phyloP scores from a whole-genome alignment of 1,139 yeast genomes.

The Yamadazyma sp. region DNA sequence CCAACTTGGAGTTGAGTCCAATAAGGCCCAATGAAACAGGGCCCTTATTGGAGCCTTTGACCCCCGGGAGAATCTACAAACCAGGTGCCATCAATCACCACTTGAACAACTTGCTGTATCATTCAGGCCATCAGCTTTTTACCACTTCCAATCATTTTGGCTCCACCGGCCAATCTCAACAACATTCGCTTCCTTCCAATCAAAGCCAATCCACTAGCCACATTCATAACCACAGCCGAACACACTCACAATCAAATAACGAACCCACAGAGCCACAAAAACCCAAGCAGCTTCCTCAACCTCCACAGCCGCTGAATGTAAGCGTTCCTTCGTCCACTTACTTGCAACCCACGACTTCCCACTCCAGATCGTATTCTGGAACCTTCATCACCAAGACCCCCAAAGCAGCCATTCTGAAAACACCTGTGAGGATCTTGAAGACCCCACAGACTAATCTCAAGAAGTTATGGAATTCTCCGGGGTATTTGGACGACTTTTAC shows the following conservation, averaged over 20 bases:
- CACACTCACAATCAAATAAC: not conserved
- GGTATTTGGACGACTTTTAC: slow-evolving; percentile 65
- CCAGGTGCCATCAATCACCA: slow-evolving; percentile 18
- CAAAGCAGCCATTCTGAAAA: slow-evolving; percentile 23
- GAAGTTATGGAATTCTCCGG: slow-evolving; percentile 63
- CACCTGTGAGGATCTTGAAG: slow-evolving; percentile 41
- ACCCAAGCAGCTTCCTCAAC: not conserved
- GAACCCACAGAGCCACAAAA: not conserved
- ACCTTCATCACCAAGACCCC: slow-evolving; percentile 17
- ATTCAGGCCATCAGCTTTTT: not conserved
- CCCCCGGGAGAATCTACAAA: slow-evolving; percentile 39
- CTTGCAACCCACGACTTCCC: slow-evolving; percentile 6
- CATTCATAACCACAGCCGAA: not conserved
- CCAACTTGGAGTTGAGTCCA: slow-evolving; percentile 65
- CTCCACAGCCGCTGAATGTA: not conserved
- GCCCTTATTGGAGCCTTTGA: slow-evolving; percentile 59
- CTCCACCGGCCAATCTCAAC: not conserved
- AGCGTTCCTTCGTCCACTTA: slow-evolving; percentile 1
- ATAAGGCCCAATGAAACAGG: slow-evolving; percentile 58
- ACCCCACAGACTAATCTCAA: slow-evolving; percentile 48
- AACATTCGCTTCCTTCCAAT: not conserved
- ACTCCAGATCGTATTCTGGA: slow-evolving; percentile 8
- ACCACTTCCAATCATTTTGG: not conserved
- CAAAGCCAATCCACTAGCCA: slow-evolving; percentile 1
- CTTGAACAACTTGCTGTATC: slow-evolving; percentile 10